These are phyloP conservation scores for Fusarium domesticum DNA, from an alignment of 2,329 filamentous ascomycete genomes.

Conservation along the genomic window DNA sequence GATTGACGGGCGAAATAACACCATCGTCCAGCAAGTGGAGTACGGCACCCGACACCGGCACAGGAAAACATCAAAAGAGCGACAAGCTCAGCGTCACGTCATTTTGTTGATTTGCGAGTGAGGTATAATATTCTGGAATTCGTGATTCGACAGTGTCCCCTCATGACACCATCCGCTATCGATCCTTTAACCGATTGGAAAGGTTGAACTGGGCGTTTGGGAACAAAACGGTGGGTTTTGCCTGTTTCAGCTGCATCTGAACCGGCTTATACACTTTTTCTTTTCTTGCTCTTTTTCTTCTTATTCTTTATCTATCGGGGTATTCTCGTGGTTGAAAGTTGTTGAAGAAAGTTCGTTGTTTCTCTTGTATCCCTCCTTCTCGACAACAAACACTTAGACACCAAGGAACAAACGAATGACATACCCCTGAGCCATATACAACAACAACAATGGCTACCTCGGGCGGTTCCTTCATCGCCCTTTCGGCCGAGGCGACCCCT, in stretches of 20 bases:
- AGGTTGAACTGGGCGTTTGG: conserved; percentile 1
- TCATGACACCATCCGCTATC: conserved; percentile 25
- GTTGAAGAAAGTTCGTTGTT: no score
- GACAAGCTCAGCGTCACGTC: conserved; percentile 17
- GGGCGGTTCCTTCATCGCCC: conserved; percentile 10
- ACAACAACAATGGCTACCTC: conserved; percentile 12
- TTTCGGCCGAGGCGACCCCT: conserved; percentile 17
- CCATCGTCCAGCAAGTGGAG: conserved; percentile 23
- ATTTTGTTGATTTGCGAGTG: conserved; percentile 18
- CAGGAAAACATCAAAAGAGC: conserved; percentile 3
- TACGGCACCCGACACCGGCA: conserved; percentile 22
- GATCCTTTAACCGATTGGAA: conserved; percentile 5
- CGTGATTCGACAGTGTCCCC: conserved; percentile 19
- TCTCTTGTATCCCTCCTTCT: no score
- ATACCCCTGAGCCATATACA: neutral
- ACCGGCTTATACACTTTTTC: conserved; percentile 9
- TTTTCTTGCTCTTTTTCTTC: neutral
- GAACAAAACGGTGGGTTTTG: conserved; percentile 10
- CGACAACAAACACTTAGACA: no score
- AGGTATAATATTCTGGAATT: conserved; percentile 11
- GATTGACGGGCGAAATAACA: conserved; percentile 29
- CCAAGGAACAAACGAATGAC: no score
- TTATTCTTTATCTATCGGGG: no score
- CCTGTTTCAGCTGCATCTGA: neutral
- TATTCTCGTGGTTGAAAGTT: conserved; percentile 5